Evolutionary conservation across 768 basidiomycete genomes (phyloP).

Genomic region (Leccinellum rugosiceps): DNA sequence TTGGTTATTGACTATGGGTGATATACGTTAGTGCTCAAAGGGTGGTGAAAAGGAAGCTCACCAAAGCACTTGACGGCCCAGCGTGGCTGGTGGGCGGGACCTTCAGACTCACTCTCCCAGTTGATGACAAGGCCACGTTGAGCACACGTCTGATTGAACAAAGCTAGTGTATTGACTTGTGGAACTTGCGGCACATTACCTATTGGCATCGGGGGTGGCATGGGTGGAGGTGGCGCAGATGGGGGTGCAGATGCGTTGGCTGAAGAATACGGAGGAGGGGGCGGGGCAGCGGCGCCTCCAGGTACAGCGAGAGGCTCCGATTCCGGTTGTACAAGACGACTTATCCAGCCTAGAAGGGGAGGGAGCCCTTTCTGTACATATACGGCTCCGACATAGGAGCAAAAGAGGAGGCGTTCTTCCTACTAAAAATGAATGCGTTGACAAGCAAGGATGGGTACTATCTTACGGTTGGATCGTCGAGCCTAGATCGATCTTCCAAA

Average conservation of each 20-base stretch:
- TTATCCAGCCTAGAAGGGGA: slow-evolving; percentile 55
- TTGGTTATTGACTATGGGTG: slow-evolving; percentile 46
- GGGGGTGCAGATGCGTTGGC: slow-evolving; percentile 12
- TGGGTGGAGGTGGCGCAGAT: slow-evolving; percentile 22
- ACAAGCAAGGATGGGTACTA: not conserved
- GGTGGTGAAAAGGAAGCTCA: slow-evolving; percentile 29
- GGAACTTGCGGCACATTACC: slow-evolving; percentile 23
- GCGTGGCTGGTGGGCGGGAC: slow-evolving; percentile 52
- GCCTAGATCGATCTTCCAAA: slow-evolving; percentile 33
- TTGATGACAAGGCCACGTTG: slow-evolving; percentile 44
- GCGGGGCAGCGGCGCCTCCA: slow-evolving; percentile 13
- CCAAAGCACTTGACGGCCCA: slow-evolving; percentile 56
- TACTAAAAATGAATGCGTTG: slow-evolving; percentile 24
- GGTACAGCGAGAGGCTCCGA: slow-evolving; percentile 24
- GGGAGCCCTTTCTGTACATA: slow-evolving; percentile 53
- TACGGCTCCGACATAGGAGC: slow-evolving; percentile 65
- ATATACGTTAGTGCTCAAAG: slow-evolving; percentile 1
- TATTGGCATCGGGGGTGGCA: slow-evolving; percentile 13
- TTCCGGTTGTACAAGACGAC: slow-evolving; percentile 51
- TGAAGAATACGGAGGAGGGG: slow-evolving; percentile 27
- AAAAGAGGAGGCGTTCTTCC: slow-evolving; percentile 56
- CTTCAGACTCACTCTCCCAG: slow-evolving; percentile 46
- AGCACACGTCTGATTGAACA: slow-evolving; percentile 51
- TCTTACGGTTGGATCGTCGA: slow-evolving; percentile 38
- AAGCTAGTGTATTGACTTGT: slow-evolving; percentile 40